phyloP scores from a whole-genome alignment of 768 basidiomycete species.

The Trichaptum fuscoviolaceum region DNA sequence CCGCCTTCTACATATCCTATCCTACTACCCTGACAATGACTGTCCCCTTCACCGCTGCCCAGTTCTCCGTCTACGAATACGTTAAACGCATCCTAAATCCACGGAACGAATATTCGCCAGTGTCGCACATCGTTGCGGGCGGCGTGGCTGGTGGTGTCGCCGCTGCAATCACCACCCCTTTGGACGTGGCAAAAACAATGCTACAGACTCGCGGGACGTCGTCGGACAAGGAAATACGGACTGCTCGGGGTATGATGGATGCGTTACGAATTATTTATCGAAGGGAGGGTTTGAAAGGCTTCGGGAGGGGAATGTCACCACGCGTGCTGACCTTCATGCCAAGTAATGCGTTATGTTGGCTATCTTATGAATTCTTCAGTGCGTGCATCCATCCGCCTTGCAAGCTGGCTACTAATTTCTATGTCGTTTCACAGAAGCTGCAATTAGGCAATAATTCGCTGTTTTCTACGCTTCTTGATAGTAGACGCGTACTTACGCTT shows the following conservation, averaged over 20 bases:
- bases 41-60: conserved; percentile 97
- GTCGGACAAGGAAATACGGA: conserved; percentile 78
- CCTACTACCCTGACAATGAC: conserved; percentile 96
- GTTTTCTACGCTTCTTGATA: neutral
- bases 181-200: conserved; percentile 97
- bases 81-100: conserved; percentile 86
- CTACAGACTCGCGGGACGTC: conserved; percentile 93
- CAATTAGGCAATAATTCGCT: neutral
- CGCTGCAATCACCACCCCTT: conserved; percentile 91
- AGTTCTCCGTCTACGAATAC: conserved; percentile 95
- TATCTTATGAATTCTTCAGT: conserved; percentile 99
- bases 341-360: conserved; percentile 94
- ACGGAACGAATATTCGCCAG: conserved; percentile 80
- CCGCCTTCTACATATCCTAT: conserved; percentile 97
- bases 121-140: conserved; percentile 87
- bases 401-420: neutral
- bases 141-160: conserved; percentile 92
- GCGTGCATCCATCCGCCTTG: conserved; percentile 30
- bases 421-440: neutral
- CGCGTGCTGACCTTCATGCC: conserved; percentile 94
- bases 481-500: neutral
- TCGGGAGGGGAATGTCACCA: conserved; percentile 83
- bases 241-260: conserved; percentile 77
- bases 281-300: conserved; percentile 81
- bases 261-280: conserved; percentile 86